A percentile compares a stretch with the other conserved stretches of the same genome.
Evolutionary conservation across 129 eudicot species (phyloP).

Genomic region (Cynara cardunculus): DNA sequence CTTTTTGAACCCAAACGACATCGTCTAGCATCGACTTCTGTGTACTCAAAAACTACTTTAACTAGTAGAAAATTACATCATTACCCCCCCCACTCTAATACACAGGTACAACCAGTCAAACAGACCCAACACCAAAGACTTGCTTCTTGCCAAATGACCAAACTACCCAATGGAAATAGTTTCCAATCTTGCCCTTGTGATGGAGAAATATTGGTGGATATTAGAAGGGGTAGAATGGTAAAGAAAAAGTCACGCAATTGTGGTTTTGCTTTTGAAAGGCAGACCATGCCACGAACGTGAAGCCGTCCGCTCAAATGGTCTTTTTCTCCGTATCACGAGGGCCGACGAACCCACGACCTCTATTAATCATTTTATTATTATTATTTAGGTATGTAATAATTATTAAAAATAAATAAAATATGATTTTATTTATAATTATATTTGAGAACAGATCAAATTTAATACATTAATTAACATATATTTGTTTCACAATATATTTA

Average conservation of each 20-base stretch:
- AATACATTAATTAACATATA: too few species aligned
- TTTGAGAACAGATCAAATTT: too few species aligned
- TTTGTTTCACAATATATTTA: too few species aligned
- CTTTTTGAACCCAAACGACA: not conserved
- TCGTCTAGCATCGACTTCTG: not conserved
- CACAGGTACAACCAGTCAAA: constrained; percentile 27
- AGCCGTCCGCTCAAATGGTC: constrained; percentile 36
- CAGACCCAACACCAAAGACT: constrained; percentile 13
- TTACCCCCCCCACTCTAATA: constrained; percentile 21
- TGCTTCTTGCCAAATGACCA: not conserved
- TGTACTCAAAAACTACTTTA: constrained; percentile 12
- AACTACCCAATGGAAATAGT: not conserved
- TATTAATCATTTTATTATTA: too few species aligned
- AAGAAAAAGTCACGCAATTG: constrained; percentile 7
- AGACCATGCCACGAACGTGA: constrained; percentile 52
- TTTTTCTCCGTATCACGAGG: constrained; percentile 33
- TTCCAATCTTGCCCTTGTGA: not conserved
- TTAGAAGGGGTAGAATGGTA: constrained; percentile 17
- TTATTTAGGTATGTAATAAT: too few species aligned
- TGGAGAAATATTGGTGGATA: not conserved
- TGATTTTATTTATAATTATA: too few species aligned
- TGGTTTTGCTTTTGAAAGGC: constrained; percentile 24
- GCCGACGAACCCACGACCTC: not conserved
- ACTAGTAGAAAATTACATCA: constrained; percentile 14
- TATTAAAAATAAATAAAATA: too few species aligned